These are phyloP conservation scores for Taiozyma sp. DNA, from an alignment of 1,139 yeast species.

Conservation along the genomic window DNA sequence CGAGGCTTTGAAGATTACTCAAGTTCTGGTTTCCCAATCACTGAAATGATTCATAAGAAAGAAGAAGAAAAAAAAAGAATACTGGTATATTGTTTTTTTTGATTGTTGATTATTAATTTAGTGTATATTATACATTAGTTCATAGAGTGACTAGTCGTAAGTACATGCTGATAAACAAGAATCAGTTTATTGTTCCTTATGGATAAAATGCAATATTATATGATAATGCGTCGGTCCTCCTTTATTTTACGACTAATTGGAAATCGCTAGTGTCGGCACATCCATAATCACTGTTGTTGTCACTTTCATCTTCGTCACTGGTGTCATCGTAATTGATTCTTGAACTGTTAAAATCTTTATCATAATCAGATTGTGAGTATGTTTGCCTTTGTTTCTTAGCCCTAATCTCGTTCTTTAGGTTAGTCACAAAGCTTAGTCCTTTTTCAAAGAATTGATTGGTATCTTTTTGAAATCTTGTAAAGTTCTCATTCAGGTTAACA, in stretches of 20 bases:
- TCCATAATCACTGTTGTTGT: constrained; percentile 19
- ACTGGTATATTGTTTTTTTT: constrained; percentile 3
- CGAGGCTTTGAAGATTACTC: constrained; percentile 94
- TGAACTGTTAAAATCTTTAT: neutral
- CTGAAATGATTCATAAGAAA: constrained; percentile 25
- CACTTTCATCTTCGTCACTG: constrained; percentile 11
- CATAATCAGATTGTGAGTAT: neutral
- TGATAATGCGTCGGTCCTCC: neutral
- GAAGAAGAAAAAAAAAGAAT: neutral
- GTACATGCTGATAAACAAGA: too few species aligned
- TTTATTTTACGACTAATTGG: constrained; percentile 20
- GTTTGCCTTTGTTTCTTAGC: constrained; percentile 4
- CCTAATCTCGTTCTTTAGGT: constrained; percentile 15
- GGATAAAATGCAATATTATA: neutral
- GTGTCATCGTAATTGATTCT: neutral
- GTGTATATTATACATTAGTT: neutral
- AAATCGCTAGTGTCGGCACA: constrained; percentile 24
- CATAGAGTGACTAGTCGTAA: neutral
- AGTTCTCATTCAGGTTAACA: constrained; percentile 6
- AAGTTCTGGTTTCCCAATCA: constrained; percentile 80
- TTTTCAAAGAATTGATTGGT: constrained; percentile 17
- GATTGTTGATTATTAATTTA: neutral
- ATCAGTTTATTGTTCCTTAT: too few species aligned
- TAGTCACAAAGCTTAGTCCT: constrained; percentile 18
- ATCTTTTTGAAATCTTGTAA: constrained; percentile 21